A percentile compares a stretch with the other conserved stretches of the same genome.
Evolutionary conservation across 371 early-diverging fungal genomes (phyloP).

Genomic region (Rhizomucor pusillus): DNA sequence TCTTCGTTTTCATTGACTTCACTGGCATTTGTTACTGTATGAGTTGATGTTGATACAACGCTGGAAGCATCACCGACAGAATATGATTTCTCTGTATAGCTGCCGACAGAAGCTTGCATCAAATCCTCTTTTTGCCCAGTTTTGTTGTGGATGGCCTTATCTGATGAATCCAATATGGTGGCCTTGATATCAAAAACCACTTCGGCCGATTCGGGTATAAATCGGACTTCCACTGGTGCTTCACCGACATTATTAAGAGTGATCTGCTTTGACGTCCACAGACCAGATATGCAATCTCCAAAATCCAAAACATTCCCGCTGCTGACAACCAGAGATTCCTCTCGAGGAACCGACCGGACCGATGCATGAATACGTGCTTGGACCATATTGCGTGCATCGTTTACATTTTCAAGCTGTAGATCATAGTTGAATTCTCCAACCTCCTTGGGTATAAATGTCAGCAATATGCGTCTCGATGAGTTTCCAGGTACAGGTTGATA

Average conservation of each 20-base stretch:
- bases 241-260: slow-evolving; percentile 85
- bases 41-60: not conserved
- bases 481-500: slow-evolving; percentile 67
- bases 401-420: slow-evolving; percentile 86
- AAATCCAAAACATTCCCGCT: slow-evolving; percentile 85
- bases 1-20: not conserved
- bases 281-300: slow-evolving; percentile 90
- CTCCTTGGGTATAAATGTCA: slow-evolving; percentile 84
- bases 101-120: not conserved
- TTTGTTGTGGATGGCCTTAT: slow-evolving; percentile 8
- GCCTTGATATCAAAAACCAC: slow-evolving; percentile 62
- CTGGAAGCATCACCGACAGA: not conserved
- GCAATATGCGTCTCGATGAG: slow-evolving; percentile 69
- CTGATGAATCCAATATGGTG: slow-evolving; percentile 8
- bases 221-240: slow-evolving; percentile 72
- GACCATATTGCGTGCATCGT: slow-evolving; percentile 82
- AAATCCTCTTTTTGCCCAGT: slow-evolving; percentile 4
- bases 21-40: not conserved
- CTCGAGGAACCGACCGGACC: slow-evolving; percentile 72
- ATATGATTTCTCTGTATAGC: not conserved
- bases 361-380: slow-evolving; percentile 81
- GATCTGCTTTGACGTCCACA: slow-evolving; percentile 76
- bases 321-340: slow-evolving; percentile 76
- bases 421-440: slow-evolving; percentile 90
- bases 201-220: slow-evolving; percentile 77